Percentiles rank a stretch among this genome's conserved stretches.
These are phyloP conservation scores for Neurospora hispaniola DNA, from an alignment of 495 filamentous ascomycete genomes.

Conservation along the genomic window DNA sequence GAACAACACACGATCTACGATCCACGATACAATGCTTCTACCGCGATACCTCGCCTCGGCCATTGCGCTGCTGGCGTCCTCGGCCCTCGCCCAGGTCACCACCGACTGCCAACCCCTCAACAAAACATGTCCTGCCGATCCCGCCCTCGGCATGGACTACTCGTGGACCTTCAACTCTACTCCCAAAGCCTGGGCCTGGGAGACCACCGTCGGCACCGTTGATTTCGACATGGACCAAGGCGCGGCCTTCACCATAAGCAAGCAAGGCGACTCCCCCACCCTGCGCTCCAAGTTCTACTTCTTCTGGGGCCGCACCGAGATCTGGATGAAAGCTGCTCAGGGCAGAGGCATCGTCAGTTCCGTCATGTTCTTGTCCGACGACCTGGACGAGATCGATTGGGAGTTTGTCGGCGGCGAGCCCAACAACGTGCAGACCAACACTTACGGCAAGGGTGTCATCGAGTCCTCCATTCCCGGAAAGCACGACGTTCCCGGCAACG, in stretches of 20 bases:
- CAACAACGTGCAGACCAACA: conserved; percentile 62
- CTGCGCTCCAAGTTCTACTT: conserved; percentile 65
- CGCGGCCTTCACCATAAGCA: conserved; percentile 54
- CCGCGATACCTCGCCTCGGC: conserved; percentile 23
- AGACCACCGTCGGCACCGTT: conserved; percentile 47
- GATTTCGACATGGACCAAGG: conserved; percentile 47
- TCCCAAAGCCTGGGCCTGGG: conserved; percentile 48
- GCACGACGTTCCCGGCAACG: conserved; percentile 33
- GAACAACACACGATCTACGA: neutral
- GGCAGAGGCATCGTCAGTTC: conserved; percentile 74
- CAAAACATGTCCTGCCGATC: conserved; percentile 50
- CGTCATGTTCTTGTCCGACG: conserved; percentile 72
- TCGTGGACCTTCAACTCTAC: conserved; percentile 58
- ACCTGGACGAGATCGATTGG: conserved; percentile 86
- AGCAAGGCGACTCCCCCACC: conserved; percentile 63
- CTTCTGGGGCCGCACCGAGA: conserved; percentile 64
- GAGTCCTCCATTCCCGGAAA: conserved; percentile 46
- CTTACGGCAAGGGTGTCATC: conserved; percentile 70
- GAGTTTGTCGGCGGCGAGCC: conserved; percentile 66
- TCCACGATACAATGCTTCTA: conserved; percentile 12
- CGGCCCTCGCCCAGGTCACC: conserved; percentile 47
- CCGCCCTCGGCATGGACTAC: conserved; percentile 46
- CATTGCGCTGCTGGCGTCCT: conserved; percentile 31
- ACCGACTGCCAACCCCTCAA: conserved; percentile 61
- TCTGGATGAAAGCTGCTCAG: conserved; percentile 59